Base-by-base conservation (phyloP, 768 basidiomycete species). In the Phylloporus sp. region DNA sequence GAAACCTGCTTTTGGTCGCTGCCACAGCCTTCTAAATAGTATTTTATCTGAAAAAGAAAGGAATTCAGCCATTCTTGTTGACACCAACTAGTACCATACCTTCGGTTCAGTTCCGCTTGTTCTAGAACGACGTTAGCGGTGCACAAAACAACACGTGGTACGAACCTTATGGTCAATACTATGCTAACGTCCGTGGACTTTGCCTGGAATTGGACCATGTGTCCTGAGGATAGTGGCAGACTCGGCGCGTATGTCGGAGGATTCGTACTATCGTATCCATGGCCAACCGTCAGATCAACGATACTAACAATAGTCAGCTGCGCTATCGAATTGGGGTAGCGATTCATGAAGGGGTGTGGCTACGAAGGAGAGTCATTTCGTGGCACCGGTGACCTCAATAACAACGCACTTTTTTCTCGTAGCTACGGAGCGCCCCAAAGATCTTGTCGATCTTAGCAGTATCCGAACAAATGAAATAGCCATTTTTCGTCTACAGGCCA, bases 51-150 rank as follows among this genome's bases (percentile, higher is more conserved):
- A 28, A 42, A 36, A 33, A 7, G 31, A 31, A n/a, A 42, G 26
- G 20, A 7, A 43, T 26, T 52, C 27, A 52, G 35, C 9, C 21
- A 17, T 8, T 3, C 24, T 34, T 32, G 20, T 42, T 13, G 4
- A n/a, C 28, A 24, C 4, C 11, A 4, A 8, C 17, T 22, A 11
- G 24, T 6, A 32, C 8, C 13, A 17, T 57, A 86, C 88, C 79
- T 93, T 93, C 0, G 90, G 90, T 57, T 93, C 90, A 13, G 91
- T 94, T 17, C 91, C 91, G 55, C 87, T 90, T 23, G 90, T 93
- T 44, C 90, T 85, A 49, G 28, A 34, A 54, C 3, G 42, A 36
- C 23, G 29, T 34, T 2, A 29, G 44, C 9, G 6, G 6, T 3
- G 26, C 24, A 38, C 33, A 23, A 31, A 41, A 41, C 24, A n/a